These are phyloP conservation scores for Penicillium sp. DNA, from an alignment of 2,329 filamentous ascomycete genomes.

Conservation along the genomic window DNA sequence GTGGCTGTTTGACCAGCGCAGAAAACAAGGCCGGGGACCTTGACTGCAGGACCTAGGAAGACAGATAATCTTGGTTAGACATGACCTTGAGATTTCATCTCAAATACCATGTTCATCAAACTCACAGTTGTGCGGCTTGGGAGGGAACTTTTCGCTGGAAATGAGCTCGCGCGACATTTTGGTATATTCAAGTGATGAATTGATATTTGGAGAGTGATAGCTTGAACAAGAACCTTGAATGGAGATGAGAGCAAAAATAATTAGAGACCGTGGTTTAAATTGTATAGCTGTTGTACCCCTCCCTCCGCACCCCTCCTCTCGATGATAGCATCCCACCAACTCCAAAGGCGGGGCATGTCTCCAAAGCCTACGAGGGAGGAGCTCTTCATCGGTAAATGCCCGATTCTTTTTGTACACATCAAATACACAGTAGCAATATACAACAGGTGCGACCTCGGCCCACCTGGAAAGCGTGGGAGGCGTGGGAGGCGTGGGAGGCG, in stretches of 20 bases:
- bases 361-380: constrained; percentile 7
- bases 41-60: constrained; percentile 46
- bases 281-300: not conserved
- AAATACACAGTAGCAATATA: not conserved
- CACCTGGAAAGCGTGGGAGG: too few species aligned
- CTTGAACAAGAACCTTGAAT: not conserved
- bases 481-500: too few species aligned
- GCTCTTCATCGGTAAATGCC: constrained; percentile 1
- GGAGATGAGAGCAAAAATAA: not conserved
- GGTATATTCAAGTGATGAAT: not conserved
- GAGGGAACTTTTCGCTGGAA: constrained; percentile 52
- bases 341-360: not conserved
- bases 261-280: constrained; percentile 10
- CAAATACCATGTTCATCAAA: not conserved
- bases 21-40: constrained; percentile 53
- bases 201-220: not conserved
- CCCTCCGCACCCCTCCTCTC: not conserved
- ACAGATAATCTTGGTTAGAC: not conserved
- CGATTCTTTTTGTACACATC: not conserved
- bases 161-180: constrained; percentile 54
- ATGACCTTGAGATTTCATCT: not conserved
- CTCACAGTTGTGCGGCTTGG: constrained; percentile 54
- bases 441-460: too few species aligned
- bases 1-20: constrained; percentile 55
- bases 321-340: not conserved